These are phyloP conservation scores for Fusarium stilboides DNA, from an alignment of 2,329 filamentous ascomycete species.

Conservation along the genomic window DNA sequence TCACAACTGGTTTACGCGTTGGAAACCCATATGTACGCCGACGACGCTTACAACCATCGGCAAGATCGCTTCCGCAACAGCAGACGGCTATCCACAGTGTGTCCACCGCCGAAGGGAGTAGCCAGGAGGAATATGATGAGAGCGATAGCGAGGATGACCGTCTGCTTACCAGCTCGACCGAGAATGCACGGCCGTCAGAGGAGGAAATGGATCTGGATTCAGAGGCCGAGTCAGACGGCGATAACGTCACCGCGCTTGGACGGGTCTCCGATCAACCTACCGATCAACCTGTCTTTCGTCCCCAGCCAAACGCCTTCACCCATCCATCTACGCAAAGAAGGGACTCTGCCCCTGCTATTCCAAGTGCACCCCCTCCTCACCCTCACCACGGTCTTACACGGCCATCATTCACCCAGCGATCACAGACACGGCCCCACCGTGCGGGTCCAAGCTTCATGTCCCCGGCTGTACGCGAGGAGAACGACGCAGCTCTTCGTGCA, in stretches of 20 bases:
- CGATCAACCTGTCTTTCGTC: constrained; percentile 76
- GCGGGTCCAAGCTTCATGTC: constrained; percentile 75
- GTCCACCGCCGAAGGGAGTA: constrained; percentile 72
- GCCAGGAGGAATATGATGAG: constrained; percentile 95
- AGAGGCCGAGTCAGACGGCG: constrained; percentile 71
- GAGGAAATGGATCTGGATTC: constrained; percentile 61
- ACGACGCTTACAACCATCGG: constrained; percentile 62
- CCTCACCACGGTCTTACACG: constrained; percentile 66
- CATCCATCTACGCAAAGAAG: constrained; percentile 74
- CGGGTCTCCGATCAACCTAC: constrained; percentile 66
- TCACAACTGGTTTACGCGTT: constrained; percentile 88
- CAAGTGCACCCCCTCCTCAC: constrained; percentile 64
- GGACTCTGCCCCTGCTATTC: constrained; percentile 62
- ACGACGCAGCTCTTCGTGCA: constrained; percentile 92
- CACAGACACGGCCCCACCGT: constrained; percentile 63
- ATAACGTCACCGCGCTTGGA: constrained; percentile 87
- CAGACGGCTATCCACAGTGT: constrained; percentile 60
- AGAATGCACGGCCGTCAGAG: constrained; percentile 62
- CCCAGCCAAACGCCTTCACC: constrained; percentile 93
- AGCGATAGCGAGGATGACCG: constrained; percentile 91
- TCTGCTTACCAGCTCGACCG: constrained; percentile 71
- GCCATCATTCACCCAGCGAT: constrained; percentile 64
- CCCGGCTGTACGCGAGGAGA: constrained; percentile 84
- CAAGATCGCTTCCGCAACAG: constrained; percentile 56
- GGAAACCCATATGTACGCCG: constrained; percentile 75